Evolutionary conservation across 2,329 filamentous ascomycete species (phyloP).

Genomic region (Neonectria ditissima): DNA sequence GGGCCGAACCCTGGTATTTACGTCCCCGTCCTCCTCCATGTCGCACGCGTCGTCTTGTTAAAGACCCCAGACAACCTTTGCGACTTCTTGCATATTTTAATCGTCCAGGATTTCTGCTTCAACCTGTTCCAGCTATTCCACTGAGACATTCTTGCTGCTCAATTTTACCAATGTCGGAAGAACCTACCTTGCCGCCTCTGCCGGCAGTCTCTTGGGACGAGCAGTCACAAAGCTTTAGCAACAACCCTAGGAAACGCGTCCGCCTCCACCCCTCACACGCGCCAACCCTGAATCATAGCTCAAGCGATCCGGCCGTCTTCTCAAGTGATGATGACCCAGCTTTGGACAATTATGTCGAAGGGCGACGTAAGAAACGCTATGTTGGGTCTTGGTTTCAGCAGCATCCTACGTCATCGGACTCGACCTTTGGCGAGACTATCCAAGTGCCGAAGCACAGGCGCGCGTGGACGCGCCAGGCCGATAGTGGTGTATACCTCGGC

Average conservation of each 20-base stretch:
- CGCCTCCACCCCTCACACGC: constrained; percentile 47
- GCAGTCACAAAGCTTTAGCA: constrained; percentile 53
- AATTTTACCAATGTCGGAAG: constrained; percentile 51
- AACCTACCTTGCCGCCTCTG: constrained; percentile 56
- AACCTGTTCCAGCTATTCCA: constrained; percentile 2
- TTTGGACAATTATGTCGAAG: constrained; percentile 71
- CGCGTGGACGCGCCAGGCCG: constrained; percentile 68
- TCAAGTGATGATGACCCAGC: constrained; percentile 78
- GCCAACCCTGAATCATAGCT: constrained; percentile 61
- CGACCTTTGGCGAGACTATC: constrained; percentile 56
- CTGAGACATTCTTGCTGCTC: not conserved
- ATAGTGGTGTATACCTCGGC: constrained; percentile 77
- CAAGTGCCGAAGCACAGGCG: constrained; percentile 59
- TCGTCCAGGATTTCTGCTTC: not conserved
- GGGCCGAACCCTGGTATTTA: constrained; percentile 40
- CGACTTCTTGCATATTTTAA: constrained; percentile 7
- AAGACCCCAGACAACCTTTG: constrained; percentile 15
- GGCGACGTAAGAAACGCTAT: constrained; percentile 70
- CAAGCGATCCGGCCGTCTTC: constrained; percentile 78
- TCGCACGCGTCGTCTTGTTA: constrained; percentile 28
- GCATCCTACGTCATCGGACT: constrained; percentile 63
- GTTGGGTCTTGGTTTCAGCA: constrained; percentile 77
- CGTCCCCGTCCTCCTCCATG: constrained; percentile 37
- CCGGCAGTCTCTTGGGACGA: constrained; percentile 55
- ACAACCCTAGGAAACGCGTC: constrained; percentile 55